Conservation (phyloP, 2,329 filamentous ascomycete genomes). For the Hymenotorrendiella dingleyae region DNA sequence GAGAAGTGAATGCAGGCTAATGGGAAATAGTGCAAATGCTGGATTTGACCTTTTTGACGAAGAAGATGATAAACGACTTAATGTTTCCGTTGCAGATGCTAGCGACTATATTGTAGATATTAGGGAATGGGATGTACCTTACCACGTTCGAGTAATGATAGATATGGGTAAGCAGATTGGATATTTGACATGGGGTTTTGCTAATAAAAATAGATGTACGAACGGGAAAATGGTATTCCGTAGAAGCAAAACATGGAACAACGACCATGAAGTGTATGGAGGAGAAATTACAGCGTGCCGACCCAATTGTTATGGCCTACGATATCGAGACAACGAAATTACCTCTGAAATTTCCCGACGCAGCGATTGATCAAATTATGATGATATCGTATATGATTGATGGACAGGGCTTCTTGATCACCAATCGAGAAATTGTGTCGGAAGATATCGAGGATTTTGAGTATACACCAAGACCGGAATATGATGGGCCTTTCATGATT, state of each 20-base stretch:
- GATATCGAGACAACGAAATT: conserved; percentile 98
- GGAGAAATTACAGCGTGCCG: conserved; percentile 81
- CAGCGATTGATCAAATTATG: conserved; percentile 94
- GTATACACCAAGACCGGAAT: conserved; percentile 96
- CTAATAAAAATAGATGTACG: conserved; percentile 64
- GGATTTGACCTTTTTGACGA: conserved; percentile 96
- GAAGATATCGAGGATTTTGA: conserved; percentile 98
- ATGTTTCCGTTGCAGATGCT: conserved; percentile 72
- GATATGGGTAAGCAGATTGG: conserved; percentile 60
- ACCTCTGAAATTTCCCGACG: conserved; percentile 93
- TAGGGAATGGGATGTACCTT: conserved; percentile 97
- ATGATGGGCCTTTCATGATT: conserved; percentile 90
- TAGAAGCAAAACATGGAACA: conserved; percentile 87
- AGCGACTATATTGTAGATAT: conserved; percentile 98
- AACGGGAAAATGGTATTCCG: conserved; percentile 94
- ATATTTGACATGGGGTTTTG: not conserved
- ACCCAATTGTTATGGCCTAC: conserved; percentile 97
- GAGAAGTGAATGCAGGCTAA: conserved; percentile 13
- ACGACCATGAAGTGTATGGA: conserved; percentile 80
- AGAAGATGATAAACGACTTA: conserved; percentile 72
- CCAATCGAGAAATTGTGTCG: conserved; percentile 94
- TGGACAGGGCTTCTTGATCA: conserved; percentile 94
- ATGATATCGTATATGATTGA: conserved; percentile 99
- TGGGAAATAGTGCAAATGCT: conserved; percentile 55
- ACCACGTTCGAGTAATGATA: conserved; percentile 98